Percentiles rank a stretch among this genome's conserved stretches.
These are phyloP conservation scores for Suillus placidus DNA, from an alignment of 768 basidiomycete genomes.

Conservation along the genomic window DNA sequence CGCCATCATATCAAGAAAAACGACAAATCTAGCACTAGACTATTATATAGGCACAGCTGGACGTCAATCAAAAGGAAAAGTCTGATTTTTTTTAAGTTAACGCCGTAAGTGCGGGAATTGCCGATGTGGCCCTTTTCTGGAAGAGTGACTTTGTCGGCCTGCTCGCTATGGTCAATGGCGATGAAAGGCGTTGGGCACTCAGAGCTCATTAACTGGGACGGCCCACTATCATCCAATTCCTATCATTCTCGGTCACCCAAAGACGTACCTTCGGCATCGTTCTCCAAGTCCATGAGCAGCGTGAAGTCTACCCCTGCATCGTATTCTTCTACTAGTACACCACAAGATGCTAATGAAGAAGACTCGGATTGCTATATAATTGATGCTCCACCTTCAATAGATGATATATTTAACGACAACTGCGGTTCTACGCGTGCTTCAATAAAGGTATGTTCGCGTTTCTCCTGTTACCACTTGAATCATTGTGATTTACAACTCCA, in stretches of 20 bases:
- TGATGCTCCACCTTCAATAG: neutral
- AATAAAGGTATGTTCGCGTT: slow-evolving; percentile 18
- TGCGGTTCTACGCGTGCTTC: slow-evolving; percentile 10
- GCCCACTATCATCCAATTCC: neutral
- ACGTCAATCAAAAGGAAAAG: neutral
- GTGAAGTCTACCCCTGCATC: neutral
- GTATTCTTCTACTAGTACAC: slow-evolving; percentile 3
- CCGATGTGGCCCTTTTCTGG: slow-evolving; percentile 1
- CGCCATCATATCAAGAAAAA: neutral
- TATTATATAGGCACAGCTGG: too few species aligned
- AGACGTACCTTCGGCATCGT: neutral
- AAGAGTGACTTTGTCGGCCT: slow-evolving; percentile 3
- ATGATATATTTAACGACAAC: slow-evolving; percentile 10
- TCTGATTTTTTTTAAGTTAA: neutral
- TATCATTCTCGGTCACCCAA: neutral
- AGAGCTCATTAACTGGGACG: neutral
- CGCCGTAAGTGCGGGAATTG: neutral
- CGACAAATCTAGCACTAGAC: neutral
- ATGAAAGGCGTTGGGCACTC: neutral
- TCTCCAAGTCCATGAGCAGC: neutral
- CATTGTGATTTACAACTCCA: slow-evolving; percentile 9
- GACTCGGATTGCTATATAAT: neutral
- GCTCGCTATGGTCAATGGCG: neutral
- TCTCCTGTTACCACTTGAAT: neutral
- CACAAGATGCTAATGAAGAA: neutral